These are phyloP conservation scores for Talaromyces sp. DNA, from an alignment of 2,329 filamentous ascomycete species.

Conservation along the genomic window DNA sequence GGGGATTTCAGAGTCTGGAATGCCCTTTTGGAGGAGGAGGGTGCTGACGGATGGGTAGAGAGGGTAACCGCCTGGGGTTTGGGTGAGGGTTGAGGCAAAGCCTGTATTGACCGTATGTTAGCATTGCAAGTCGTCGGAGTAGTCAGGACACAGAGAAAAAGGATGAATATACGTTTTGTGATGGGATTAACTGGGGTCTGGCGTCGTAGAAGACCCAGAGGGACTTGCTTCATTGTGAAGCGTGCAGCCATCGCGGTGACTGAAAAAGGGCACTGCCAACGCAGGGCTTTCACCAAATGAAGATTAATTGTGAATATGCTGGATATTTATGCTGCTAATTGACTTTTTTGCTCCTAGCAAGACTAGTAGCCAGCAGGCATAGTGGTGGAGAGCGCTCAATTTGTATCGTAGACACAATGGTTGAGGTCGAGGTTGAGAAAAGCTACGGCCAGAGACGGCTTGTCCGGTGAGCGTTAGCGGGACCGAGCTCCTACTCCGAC, in stretches of 20 bases:
- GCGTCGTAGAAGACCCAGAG: conserved; percentile 34
- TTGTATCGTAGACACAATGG: background rate
- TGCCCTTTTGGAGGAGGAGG: conserved; percentile 72
- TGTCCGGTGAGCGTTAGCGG: conserved; percentile 32
- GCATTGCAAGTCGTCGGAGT: background rate
- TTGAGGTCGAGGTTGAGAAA: conserved; percentile 21
- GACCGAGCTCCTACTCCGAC: conserved; percentile 28
- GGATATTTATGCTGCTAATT: background rate
- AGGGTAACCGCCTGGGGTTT: conserved; percentile 45
- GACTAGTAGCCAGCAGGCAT: conserved; percentile 1
- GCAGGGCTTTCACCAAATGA: background rate
- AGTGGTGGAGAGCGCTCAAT: background rate
- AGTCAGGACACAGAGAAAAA: background rate
- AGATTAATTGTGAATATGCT: background rate
- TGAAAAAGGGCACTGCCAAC: background rate
- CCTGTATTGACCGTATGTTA: conserved; percentile 23
- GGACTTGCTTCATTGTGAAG: conserved; percentile 31
- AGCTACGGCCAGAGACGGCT: conserved; percentile 15
- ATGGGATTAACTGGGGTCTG: conserved; percentile 30
- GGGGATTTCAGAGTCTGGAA: conserved; percentile 70
- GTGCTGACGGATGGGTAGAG: conserved; percentile 74
- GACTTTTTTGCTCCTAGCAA: background rate
- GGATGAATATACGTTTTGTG: conserved; percentile 33
- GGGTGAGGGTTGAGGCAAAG: conserved; percentile 32
- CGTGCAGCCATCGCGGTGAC: conserved; percentile 32